Evolutionary conservation across 805 yeast species (phyloP), one percentile per base, ranked within the genome.

Genomic region (Phaffomyces antillensis): DNA sequence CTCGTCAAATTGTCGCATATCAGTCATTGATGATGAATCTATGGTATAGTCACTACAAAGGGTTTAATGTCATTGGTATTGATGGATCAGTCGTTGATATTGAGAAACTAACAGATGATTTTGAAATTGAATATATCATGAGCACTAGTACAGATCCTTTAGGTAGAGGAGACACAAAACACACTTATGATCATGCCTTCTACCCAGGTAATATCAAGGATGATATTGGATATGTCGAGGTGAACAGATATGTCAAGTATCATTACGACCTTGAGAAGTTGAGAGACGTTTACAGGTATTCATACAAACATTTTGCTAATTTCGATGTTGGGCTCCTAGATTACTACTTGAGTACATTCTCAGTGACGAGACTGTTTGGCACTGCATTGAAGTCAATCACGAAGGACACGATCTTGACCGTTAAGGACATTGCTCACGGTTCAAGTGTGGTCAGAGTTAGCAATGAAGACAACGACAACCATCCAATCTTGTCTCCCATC

Each of bases 241-340:
- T 44, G 15, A 39, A 40, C 23, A 41, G 41, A 17, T 31, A 17
- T 10, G 42, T 42, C 3, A 44, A 28, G 32, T 41, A 39, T 39
- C 25, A 20, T 18, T 20, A 20, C 6, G 23, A 20, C 23, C 15
- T 17, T 18, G 40, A 39, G n/a, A 23, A 8, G 13, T 8, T 32
- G 3, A 28, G 43, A 33, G 31, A 24, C 8, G 38, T 32, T 13
- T 44, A 40, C 15, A 39, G 40, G 30, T 44, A 40, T 28, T 36
- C 44, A 16, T 37, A 40, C 12, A 44, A 44, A 16, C 47, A 44
- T 34, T 36, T 44, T 17, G 44, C 44, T 9, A 44, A 39, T 26
- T 38, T 44, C 12, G 47, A 44, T 18, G n/a, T 30, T n/a, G 44
- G 34, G 5, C 32, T 40, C 11, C 34, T 44, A 34, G 34, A 41